phyloP scores from a whole-genome alignment of 1,284 basidiomycete genomes.

The Flammula alnicola region DNA sequence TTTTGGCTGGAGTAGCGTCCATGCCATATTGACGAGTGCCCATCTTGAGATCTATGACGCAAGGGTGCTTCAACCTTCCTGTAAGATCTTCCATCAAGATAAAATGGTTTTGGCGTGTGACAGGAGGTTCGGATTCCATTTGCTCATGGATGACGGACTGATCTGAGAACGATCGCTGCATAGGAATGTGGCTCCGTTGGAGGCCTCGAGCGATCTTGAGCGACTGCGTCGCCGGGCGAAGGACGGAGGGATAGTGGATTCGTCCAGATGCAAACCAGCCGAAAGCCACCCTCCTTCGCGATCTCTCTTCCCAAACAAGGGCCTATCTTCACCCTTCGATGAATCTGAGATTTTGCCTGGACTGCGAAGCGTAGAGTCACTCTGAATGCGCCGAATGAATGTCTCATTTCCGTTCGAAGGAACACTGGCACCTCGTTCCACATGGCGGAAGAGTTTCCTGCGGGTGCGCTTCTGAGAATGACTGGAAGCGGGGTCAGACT shows the following conservation, averaged over 20 bases:
- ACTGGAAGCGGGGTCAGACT: constrained; percentile 33
- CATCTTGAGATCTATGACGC: constrained; percentile 99
- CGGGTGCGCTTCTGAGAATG: constrained; percentile 31
- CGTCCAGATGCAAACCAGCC: not conserved
- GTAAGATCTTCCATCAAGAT: constrained; percentile 99
- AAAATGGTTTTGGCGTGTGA: constrained; percentile 93
- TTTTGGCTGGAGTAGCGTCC: constrained; percentile 91
- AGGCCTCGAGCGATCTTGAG: constrained; percentile 54
- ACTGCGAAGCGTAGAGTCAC: constrained; percentile 54
- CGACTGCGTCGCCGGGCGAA: constrained; percentile 55
- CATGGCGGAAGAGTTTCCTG: constrained; percentile 41
- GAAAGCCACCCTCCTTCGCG: not conserved
- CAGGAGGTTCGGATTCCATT: constrained; percentile 40
- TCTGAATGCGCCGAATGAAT: constrained; percentile 63
- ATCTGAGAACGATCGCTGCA: constrained; percentile 28
- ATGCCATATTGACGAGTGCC: constrained; percentile 98
- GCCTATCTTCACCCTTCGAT: constrained; percentile 22
- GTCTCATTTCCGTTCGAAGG: constrained; percentile 37
- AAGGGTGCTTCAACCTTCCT: constrained; percentile 90
- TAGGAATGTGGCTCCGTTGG: constrained; percentile 21
- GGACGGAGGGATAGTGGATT: constrained; percentile 25
- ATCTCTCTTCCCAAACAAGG: constrained; percentile 15
- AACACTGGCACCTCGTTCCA: constrained; percentile 41
- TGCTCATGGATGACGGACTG: constrained; percentile 35
- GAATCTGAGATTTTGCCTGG: constrained; percentile 30